A percentile compares a stretch with the other conserved stretches of the same genome.
These are phyloP conservation scores for Pezicula rhizophila DNA, from an alignment of 2,329 filamentous ascomycete species.

Conservation along the genomic window DNA sequence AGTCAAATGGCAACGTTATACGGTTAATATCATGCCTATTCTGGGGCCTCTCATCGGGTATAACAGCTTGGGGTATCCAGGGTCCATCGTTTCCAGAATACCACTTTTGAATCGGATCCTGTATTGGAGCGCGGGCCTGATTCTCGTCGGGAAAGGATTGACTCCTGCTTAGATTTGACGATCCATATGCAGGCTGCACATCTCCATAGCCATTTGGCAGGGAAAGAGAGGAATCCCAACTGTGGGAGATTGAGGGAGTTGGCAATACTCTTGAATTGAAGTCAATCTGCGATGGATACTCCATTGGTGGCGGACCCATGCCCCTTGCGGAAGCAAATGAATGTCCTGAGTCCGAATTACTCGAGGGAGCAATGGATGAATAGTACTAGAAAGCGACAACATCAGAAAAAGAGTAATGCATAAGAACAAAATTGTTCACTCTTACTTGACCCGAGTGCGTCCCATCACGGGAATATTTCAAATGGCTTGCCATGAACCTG, in stretches of 20 bases:
- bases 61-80: slow-evolving; percentile 34
- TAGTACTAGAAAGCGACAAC: slow-evolving; percentile 17
- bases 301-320: slow-evolving; percentile 21
- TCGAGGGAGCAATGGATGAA: slow-evolving; percentile 15
- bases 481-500: slow-evolving; percentile 19
- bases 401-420: slow-evolving; percentile 15
- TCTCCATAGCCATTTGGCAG: slow-evolving; percentile 17
- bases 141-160: slow-evolving; percentile 14
- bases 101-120: slow-evolving; percentile 29
- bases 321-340: slow-evolving; percentile 18
- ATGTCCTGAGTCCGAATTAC: slow-evolving; percentile 14
- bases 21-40: slow-evolving; percentile 12
- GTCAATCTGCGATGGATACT: slow-evolving; percentile 24
- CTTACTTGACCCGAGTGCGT: slow-evolving; percentile 19
- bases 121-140: slow-evolving; percentile 13
- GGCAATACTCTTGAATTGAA: slow-evolving; percentile 23
- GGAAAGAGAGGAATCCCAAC: slow-evolving; percentile 15
- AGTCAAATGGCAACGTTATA: slow-evolving; percentile 19
- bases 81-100: slow-evolving; percentile 35
- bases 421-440: background rate
- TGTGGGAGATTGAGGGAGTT: slow-evolving; percentile 16
- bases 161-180: slow-evolving; percentile 12
- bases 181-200: slow-evolving; percentile 11
- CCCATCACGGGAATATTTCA: slow-evolving; percentile 17
- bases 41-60: slow-evolving; percentile 13